Evolutionary conservation across 768 basidiomycete species (phyloP).

Genomic region (Suillus variegatus): DNA sequence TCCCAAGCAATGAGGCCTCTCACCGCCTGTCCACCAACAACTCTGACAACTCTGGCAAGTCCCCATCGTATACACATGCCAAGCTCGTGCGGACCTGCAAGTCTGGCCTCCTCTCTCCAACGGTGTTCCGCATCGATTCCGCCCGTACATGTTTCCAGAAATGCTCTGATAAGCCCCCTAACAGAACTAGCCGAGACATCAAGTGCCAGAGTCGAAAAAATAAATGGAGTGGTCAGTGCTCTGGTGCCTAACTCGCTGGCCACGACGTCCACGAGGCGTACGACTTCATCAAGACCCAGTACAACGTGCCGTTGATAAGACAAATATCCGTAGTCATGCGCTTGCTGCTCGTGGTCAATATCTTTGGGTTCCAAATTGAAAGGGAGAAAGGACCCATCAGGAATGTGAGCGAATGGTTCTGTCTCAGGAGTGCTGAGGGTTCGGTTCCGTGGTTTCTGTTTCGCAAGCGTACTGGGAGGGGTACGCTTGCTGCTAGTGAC

Average conservation of each 20-base stretch:
- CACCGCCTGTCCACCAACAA: constrained; percentile 69
- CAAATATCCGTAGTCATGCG: constrained; percentile 70
- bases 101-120: constrained; percentile 80
- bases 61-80: constrained; percentile 95
- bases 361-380: constrained; percentile 51
- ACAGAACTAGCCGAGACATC: constrained; percentile 79
- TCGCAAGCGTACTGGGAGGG: constrained; percentile 15
- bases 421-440: constrained; percentile 40
- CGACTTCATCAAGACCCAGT: constrained; percentile 73
- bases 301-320: constrained; percentile 73
- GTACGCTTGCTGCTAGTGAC: constrained; percentile 23
- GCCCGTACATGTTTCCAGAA: constrained; percentile 62
- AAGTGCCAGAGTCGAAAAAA: constrained; percentile 87
- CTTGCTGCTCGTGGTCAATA: constrained; percentile 39
- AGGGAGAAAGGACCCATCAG: constrained; percentile 55
- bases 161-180: constrained; percentile 76
- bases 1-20: constrained; percentile 88
- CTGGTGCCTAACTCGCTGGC: constrained; percentile 69
- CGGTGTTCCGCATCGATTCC: constrained; percentile 47
- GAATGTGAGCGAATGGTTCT: constrained; percentile 40
- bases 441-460: constrained; percentile 43
- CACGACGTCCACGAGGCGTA: constrained; percentile 69
- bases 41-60: constrained; percentile 74
- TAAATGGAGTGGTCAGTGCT: constrained; percentile 85
- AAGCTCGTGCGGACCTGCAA: constrained; percentile 85